Evolutionary conservation across 805 yeast species (phyloP).

Genomic region (Kazachstania taianensis): DNA sequence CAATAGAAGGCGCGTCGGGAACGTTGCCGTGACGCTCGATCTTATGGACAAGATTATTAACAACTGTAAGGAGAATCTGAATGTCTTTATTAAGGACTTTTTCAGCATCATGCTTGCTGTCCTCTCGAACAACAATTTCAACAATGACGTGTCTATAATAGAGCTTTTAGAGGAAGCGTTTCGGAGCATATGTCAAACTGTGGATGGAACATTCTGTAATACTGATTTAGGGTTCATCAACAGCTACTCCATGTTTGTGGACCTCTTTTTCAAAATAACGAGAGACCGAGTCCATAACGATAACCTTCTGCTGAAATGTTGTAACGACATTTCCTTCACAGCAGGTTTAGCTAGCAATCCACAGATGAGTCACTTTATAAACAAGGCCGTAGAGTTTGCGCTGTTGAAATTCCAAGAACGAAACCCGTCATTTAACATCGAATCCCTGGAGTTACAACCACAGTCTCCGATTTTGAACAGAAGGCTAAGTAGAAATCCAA

Average conservation of each 20-base stretch:
- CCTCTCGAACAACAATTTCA: constrained; percentile 29
- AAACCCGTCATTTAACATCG: constrained; percentile 15
- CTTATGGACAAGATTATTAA: constrained; percentile 60
- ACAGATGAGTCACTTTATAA: constrained; percentile 20
- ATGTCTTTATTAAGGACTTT: constrained; percentile 65
- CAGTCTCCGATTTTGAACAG: constrained; percentile 10
- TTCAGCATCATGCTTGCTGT: constrained; percentile 48
- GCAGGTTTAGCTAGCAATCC: constrained; percentile 23
- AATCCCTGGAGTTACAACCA: constrained; percentile 8
- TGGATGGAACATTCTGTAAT: constrained; percentile 52
- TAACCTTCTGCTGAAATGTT: constrained; percentile 24
- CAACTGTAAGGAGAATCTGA: constrained; percentile 73
- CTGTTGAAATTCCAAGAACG: constrained; percentile 22
- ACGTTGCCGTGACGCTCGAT: constrained; percentile 69
- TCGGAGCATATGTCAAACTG: constrained; percentile 36
- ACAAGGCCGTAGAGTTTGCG: constrained; percentile 18
- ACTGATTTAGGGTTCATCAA: constrained; percentile 54
- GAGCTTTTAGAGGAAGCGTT: constrained; percentile 43
- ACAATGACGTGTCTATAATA: constrained; percentile 53
- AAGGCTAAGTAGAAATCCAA: constrained; percentile 25
- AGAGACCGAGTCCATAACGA: constrained; percentile 20
- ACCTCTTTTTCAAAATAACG: constrained; percentile 22
- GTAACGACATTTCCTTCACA: constrained; percentile 24
- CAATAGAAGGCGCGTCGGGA: constrained; percentile 57
- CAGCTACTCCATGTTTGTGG: constrained; percentile 33